phyloP scores from a whole-genome alignment of 129 eudicot genomes.

The Chrysanthemum lavandulifolium region DNA sequence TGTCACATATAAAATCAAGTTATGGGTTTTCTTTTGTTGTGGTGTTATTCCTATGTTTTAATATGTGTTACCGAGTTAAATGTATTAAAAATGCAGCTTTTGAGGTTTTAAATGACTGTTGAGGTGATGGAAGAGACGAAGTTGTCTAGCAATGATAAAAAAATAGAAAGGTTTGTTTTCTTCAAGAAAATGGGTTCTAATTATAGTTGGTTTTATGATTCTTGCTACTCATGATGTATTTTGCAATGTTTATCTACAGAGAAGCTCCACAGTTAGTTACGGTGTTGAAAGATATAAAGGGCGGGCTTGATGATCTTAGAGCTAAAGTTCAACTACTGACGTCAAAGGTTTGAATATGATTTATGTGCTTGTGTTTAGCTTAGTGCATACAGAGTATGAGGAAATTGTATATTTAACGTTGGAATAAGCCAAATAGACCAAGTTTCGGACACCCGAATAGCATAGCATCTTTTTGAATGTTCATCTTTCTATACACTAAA shows the following conservation, averaged over 20 bases:
- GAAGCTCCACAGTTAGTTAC: slow-evolving; percentile 68
- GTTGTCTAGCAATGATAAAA: slow-evolving; percentile 13
- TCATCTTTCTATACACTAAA: no score
- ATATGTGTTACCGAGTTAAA: background rate
- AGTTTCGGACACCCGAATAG: background rate
- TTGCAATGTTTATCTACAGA: slow-evolving; percentile 35
- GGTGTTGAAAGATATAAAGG: slow-evolving; percentile 76
- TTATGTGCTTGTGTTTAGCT: background rate
- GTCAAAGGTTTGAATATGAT: slow-evolving; percentile 47
- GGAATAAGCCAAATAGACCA: slow-evolving; percentile 2
- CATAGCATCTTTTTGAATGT: no score
- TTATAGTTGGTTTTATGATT: background rate
- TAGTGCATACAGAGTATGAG: background rate
- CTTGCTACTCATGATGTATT: background rate
- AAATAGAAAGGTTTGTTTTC: slow-evolving; percentile 33
- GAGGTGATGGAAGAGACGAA: slow-evolving; percentile 35
- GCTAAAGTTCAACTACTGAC: slow-evolving; percentile 62
- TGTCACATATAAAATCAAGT: no score
- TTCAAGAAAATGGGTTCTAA: background rate
- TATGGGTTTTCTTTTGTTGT: no score
- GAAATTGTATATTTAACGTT: background rate
- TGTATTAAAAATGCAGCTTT: slow-evolving; percentile 19
- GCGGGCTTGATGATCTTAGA: slow-evolving; percentile 66
- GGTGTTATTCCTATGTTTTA: no score
- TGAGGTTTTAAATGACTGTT: slow-evolving; percentile 18